These are phyloP conservation scores for Pilobolus umbonatus DNA, from an alignment of 192 early-diverging fungal genomes.

Conservation along the genomic window DNA sequence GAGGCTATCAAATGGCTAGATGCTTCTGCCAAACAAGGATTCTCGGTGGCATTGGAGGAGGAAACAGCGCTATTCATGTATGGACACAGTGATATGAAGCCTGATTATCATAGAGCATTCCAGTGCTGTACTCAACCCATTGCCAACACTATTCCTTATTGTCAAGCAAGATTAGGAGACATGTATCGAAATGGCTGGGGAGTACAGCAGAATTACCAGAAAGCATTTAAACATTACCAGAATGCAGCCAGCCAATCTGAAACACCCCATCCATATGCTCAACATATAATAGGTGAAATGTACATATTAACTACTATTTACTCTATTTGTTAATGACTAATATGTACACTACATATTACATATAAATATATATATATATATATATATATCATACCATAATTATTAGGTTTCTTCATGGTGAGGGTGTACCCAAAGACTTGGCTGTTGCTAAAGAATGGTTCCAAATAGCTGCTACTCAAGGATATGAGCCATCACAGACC, in stretches of 20 bases:
- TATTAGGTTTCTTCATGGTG: constrained; percentile 28
- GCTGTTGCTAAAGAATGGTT: constrained; percentile 32
- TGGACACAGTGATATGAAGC: constrained; percentile 12
- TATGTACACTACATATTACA: background rate
- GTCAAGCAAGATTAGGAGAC: constrained; percentile 26
- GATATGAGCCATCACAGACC: constrained; percentile 24
- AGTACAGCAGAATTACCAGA: constrained; percentile 23
- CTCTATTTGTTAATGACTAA: background rate
- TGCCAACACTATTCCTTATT: constrained; percentile 4
- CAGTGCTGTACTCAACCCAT: constrained; percentile 3
- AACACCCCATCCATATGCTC: constrained; percentile 20
- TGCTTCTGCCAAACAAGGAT: constrained; percentile 18
- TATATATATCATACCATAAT: background rate
- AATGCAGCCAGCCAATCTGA: constrained; percentile 31
- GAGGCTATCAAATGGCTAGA: constrained; percentile 25
- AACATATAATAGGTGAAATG: constrained; percentile 31
- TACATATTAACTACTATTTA: constrained; percentile 6
- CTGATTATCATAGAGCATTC: constrained; percentile 25
- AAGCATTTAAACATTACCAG: constrained; percentile 31
- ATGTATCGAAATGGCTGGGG: constrained; percentile 38
- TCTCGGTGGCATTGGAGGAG: constrained; percentile 27
- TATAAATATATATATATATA: background rate
- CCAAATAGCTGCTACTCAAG: constrained; percentile 22
- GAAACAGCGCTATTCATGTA: constrained; percentile 20
- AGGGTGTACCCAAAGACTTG: constrained; percentile 29